Conservation (phyloP, 2,329 filamentous ascomycete genomes). For the Nectriaceae sp. region DNA sequence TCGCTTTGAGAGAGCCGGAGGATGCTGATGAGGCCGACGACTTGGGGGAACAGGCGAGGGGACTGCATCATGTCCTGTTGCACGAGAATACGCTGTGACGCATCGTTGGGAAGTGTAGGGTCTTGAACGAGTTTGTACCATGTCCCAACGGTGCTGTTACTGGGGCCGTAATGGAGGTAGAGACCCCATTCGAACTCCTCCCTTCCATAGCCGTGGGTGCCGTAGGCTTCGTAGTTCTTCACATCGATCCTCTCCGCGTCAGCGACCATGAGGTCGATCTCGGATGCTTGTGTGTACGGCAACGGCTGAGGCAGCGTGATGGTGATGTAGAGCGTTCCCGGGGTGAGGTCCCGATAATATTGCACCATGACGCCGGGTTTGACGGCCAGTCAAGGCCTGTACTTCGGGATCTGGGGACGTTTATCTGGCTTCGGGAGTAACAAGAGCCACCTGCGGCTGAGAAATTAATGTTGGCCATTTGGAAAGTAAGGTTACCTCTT, state of each 20-base stretch:
- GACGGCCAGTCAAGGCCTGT: too few relatives aligned
- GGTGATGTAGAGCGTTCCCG: conserved; percentile 27
- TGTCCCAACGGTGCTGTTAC: conserved; percentile 28
- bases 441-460: too few relatives aligned
- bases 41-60: conserved; percentile 28
- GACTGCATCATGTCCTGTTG: conserved; percentile 23
- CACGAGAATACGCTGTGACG: conserved; percentile 14
- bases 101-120: neutral
- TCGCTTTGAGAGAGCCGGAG: conserved; percentile 22
- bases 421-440: too few relatives aligned
- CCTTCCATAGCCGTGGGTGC: conserved; percentile 17
- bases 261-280: conserved; percentile 9
- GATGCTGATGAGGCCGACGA: conserved; percentile 35
- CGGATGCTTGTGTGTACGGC: conserved; percentile 1
- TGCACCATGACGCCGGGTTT: conserved; percentile 15
- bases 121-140: conserved; percentile 26
- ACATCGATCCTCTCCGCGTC: too few relatives aligned
- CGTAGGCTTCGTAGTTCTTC: conserved; percentile 19
- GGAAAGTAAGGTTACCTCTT: too few relatives aligned
- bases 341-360: conserved; percentile 19
- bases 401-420: too few relatives aligned
- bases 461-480: too few relatives aligned
- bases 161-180: conserved; percentile 33
- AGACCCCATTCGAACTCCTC: conserved; percentile 40
- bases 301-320: conserved; percentile 21